Evolutionary conservation across 371 early-diverging fungal genomes (phyloP).

Genomic region (Amoeboaphelidium occidentale): DNA sequence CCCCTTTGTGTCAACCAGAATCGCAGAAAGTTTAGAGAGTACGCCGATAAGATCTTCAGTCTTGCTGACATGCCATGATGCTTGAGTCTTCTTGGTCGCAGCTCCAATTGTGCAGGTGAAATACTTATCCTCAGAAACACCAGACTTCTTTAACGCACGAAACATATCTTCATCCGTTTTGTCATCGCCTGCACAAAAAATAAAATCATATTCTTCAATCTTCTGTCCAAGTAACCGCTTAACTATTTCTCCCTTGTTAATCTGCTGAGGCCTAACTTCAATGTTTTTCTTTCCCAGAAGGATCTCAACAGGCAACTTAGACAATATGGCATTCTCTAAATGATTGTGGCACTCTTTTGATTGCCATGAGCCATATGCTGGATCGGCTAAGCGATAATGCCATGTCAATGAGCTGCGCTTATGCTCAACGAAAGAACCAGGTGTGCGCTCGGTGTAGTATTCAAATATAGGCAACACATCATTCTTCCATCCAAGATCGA

Average conservation of each 20-base stretch:
- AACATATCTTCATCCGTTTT: constrained; percentile 91
- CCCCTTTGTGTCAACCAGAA: too few species aligned
- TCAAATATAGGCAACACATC: constrained; percentile 61
- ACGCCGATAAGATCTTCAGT: constrained; percentile 16
- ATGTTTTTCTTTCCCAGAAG: constrained; percentile 86
- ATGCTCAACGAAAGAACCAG: constrained; percentile 49
- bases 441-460: constrained; percentile 71
- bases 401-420: constrained; percentile 60
- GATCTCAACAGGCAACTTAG: constrained; percentile 37
- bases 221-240: constrained; percentile 32
- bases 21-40: too few species aligned
- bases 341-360: constrained; percentile 80
- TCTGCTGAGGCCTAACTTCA: constrained; percentile 53
- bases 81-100: constrained; percentile 47
- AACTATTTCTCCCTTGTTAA: constrained; percentile 79
- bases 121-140: constrained; percentile 4
- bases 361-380: constrained; percentile 46
- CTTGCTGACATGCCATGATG: constrained; percentile 39
- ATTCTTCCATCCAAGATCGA: constrained; percentile 64
- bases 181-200: constrained; percentile 88
- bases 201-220: constrained; percentile 29
- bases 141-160: not conserved
- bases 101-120: constrained; percentile 44
- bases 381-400: constrained; percentile 75
- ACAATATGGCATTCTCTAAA: constrained; percentile 42